Base-by-base conservation (phyloP, 2,329 filamentous ascomycete species). In the Penicillium sp. region DNA sequence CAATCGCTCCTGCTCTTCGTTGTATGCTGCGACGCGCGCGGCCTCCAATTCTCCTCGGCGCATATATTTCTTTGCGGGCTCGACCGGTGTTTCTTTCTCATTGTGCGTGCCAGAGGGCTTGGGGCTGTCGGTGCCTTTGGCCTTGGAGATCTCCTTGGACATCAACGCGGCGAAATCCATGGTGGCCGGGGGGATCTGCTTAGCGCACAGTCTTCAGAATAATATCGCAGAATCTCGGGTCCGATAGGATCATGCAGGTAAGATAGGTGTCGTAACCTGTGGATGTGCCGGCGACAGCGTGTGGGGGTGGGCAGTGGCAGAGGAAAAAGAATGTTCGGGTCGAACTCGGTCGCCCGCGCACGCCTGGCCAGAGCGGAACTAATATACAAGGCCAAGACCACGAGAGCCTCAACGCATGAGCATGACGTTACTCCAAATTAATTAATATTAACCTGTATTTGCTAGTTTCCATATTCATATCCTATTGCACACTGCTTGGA, bases 151-250 rank as follows among this genome's bases (percentile, higher is more conserved):
- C 68, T 95, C 89, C 62, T 88, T 86, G 58, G 86, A 82, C 87
- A 98, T 94, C 33, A 98, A 74, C 23, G 88, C 80, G 46, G 89
- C 89, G 73, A 98, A 98, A 68, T 98, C 90, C 93, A 98, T 98
- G 53, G 47, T 74, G 61, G 43, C 21, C 28, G 21, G 23, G 20
- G 33, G 20, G 11, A 7, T 37, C 10, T 41, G 36, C 27, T 18
- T 31, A 11, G 15, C 11, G 14, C n/a, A n/a, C n/a, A n/a, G n/a
- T n/a, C n/a, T n/a, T n/a, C n/a, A n/a, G n/a, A n/a, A n/a, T n/a
- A n/a, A n/a, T n/a, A n/a, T n/a, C n/a, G n/a, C n/a, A n/a, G n/a
- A n/a, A n/a, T n/a, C n/a, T n/a, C n/a, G n/a, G n/a, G n/a, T n/a
- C n/a, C n/a, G n/a, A n/a, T n/a, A n/a, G n/a, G n/a, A n/a, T n/a